Conservation (phyloP, 2,329 filamentous ascomycete species). For the Cladosporium sp. region DNA sequence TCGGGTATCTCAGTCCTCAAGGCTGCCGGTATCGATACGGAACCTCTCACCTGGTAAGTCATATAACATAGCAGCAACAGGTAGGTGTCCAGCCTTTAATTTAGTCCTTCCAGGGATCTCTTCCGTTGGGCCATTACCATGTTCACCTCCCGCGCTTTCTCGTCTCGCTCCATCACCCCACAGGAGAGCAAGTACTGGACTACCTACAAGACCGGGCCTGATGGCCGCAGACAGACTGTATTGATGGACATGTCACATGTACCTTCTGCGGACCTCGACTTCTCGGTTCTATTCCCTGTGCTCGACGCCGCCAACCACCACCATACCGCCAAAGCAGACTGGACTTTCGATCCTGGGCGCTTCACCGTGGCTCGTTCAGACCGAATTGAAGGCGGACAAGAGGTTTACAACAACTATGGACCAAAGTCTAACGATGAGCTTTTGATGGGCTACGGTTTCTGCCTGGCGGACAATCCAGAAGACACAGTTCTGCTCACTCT, state of each 20-base stretch:
- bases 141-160: conserved; percentile 48
- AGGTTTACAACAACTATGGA: conserved; percentile 52
- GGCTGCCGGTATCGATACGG: conserved; percentile 26
- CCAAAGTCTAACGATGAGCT: conserved; percentile 51
- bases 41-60: conserved; percentile 39
- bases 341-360: conserved; percentile 37
- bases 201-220: conserved; percentile 28
- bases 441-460: conserved; percentile 51
- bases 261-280: conserved; percentile 32
- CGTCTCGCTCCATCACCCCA: conserved; percentile 35
- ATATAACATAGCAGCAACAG: conserved; percentile 7
- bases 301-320: conserved; percentile 48
- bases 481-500: conserved; percentile 43
- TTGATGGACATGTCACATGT: conserved; percentile 31
- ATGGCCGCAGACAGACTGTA: conserved; percentile 28
- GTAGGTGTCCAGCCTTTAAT: conserved; percentile 24
- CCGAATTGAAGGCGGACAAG: conserved; percentile 31
- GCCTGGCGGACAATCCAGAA: conserved; percentile 42
- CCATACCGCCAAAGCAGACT: conserved; percentile 42
- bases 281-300: conserved; percentile 46
- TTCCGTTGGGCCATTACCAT: conserved; percentile 50
- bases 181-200: conserved; percentile 33
- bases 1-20: conserved; percentile 29
- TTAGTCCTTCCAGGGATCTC: conserved; percentile 36
- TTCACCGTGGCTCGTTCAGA: conserved; percentile 39